These are phyloP conservation scores for Potentilla sterilis DNA, from an alignment of 306 rosid species.

Conservation along the genomic window DNA sequence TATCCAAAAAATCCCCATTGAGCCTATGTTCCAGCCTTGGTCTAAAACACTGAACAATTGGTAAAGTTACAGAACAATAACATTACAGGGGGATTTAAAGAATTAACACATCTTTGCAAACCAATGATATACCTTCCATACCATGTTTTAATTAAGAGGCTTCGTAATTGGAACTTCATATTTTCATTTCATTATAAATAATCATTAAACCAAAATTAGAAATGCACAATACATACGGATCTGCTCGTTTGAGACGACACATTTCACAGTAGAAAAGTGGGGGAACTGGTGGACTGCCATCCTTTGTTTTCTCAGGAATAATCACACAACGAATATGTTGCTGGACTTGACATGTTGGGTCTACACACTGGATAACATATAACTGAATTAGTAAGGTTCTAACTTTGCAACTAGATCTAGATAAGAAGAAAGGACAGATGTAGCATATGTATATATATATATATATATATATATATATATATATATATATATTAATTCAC, in stretches of 20 bases:
- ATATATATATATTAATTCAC: not conserved
- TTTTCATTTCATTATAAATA: not conserved
- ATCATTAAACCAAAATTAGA: not conserved
- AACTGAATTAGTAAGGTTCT: not conserved
- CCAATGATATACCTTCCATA: not conserved
- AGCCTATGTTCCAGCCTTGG: not conserved
- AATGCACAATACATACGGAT: conserved; percentile 64
- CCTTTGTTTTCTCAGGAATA: conserved; percentile 80
- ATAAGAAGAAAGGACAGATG: not conserved
- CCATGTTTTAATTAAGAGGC: not conserved
- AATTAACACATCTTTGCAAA: not conserved
- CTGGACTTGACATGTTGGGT: conserved; percentile 73
- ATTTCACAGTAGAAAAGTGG: conserved; percentile 79
- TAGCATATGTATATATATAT: not conserved
- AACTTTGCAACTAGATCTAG: not conserved
- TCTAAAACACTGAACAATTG: not conserved
- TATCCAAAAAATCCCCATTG: not conserved
- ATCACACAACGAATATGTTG: conserved; percentile 87
- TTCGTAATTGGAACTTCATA: not conserved
- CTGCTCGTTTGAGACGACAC: conserved; percentile 91
- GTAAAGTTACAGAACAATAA: not conserved
- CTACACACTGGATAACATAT: conserved; percentile 67
- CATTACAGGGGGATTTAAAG: not conserved
- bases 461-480: not conserved
- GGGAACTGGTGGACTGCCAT: conserved; percentile 59